Evolutionary conservation across 495 filamentous ascomycete genomes (phyloP), one percentile per base, ranked within the genome.

Genomic region (Aspergillus baeticus): DNA sequence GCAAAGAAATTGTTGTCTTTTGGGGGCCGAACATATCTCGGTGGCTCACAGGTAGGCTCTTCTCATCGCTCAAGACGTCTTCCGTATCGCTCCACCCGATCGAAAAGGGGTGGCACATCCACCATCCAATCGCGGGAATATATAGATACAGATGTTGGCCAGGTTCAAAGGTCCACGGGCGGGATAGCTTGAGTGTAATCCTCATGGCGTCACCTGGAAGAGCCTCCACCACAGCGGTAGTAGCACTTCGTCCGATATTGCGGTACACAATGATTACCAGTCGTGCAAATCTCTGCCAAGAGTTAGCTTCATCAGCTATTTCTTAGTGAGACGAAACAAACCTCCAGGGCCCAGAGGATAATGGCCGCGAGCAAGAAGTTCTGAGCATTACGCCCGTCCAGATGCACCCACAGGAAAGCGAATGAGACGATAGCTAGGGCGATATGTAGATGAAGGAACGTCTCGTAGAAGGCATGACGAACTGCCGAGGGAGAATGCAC

Each of bases 391-490:
- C 87, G 71, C 6, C 82, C 81, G 39, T 83, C 70, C 37, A 87
- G 80, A 74, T 98, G 93, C 35, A 91, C 72, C 80, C 85, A 96
- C 1, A 88, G 73, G 61, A 79, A 80, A 51, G 76, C 80, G 29
- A 92, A 81, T 18, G 79, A 69, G 37, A 87, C 61, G 15, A 83
- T 69, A 13, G 84, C 89, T 13, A 92, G 67, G 21, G 83, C 73
- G 59, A 95, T 89, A 69, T 98, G 94, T 20, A 87, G 63, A 60
- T 89, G 85, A 54, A 98, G 77, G 74, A 98, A 98, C 0, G 87
- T 90, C 71, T 98, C 95, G 70, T 98, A 98, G 71, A 96, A 96
- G 15, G 93, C 92, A 69, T 96, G 93, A 34, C 94, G 84, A 39
- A 98, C 62, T 4, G 89, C 82, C 1, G 90, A 90, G 11, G 86